A percentile compares a stretch with the other conserved stretches of the same genome.
phyloP scores from a whole-genome alignment of 2,329 filamentous ascomycete species.

The Aspergillus tubingensis region DNA sequence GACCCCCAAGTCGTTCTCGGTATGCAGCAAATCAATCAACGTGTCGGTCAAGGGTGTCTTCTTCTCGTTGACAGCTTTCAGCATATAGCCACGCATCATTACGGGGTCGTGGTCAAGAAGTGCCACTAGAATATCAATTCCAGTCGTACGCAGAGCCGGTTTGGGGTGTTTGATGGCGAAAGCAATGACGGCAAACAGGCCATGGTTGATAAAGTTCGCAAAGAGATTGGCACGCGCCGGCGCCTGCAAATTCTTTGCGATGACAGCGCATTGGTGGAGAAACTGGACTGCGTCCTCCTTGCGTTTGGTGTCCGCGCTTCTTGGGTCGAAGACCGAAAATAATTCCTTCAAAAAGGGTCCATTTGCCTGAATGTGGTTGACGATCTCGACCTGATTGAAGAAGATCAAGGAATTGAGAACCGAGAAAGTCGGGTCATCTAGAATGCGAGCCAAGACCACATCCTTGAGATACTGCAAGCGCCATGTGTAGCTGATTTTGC shows the following conservation, averaged over 20 bases:
- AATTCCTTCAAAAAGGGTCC: conserved; percentile 76
- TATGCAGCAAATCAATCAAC: conserved; percentile 84
- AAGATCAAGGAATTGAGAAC: conserved; percentile 98
- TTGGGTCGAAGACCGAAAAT: conserved; percentile 77
- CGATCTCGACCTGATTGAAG: conserved; percentile 98
- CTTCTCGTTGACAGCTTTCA: conserved; percentile 86
- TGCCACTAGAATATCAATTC: conserved; percentile 88
- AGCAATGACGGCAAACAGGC: conserved; percentile 84
- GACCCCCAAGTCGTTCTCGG: conserved; percentile 89
- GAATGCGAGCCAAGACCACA: conserved; percentile 91
- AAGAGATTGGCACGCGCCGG: conserved; percentile 79
- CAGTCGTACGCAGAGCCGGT: conserved; percentile 82
- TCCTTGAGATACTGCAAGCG: conserved; percentile 96
- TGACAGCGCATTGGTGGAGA: conserved; percentile 91
- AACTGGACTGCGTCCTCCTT: conserved; percentile 96
- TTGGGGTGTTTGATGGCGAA: conserved; percentile 86
- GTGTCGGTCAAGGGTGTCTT: conserved; percentile 85
- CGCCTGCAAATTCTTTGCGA: conserved; percentile 91
- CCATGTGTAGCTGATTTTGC: conserved; percentile 96
- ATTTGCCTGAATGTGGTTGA: conserved; percentile 89
- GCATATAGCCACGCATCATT: conserved; percentile 91
- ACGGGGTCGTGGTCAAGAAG: conserved; percentile 94
- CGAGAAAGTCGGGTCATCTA: conserved; percentile 96
- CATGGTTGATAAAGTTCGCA: conserved; percentile 84
- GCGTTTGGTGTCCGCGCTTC: conserved; percentile 64